Percentiles rank a stretch among this genome's conserved stretches.
Evolutionary conservation across 1,284 basidiomycete species (phyloP).

Genomic region (Phellopilus nigrolimitatus): DNA sequence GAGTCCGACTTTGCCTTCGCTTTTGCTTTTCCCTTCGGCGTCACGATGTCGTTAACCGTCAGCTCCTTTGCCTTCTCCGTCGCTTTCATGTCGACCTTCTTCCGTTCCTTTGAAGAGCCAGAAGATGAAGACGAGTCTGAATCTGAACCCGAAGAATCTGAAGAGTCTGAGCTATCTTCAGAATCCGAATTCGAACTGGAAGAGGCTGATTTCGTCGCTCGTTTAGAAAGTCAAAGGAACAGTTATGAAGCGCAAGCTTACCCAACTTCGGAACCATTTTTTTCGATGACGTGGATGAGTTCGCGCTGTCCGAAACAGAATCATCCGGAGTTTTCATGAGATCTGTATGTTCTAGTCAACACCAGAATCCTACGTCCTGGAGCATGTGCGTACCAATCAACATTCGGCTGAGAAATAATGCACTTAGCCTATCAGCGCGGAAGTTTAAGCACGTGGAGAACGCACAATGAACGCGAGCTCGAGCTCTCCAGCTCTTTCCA

Average conservation of each 20-base stretch:
- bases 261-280: background rate
- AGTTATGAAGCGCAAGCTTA: background rate
- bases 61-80: background rate
- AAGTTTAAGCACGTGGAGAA: background rate
- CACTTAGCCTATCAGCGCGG: background rate
- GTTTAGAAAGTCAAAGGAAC: background rate
- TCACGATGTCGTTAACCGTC: too few relatives aligned
- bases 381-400: background rate
- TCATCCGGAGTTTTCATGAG: background rate
- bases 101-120: background rate
- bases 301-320: background rate
- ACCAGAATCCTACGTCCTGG: background rate
- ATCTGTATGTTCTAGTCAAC: background rate
- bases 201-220: conserved; percentile 27
- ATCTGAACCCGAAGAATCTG: conserved; percentile 26
- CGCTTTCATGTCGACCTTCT: background rate
- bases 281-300: background rate
- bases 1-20: conserved; percentile 17
- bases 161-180: conserved; percentile 22
- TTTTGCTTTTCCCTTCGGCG: background rate
- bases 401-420: background rate
- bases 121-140: conserved; percentile 10
- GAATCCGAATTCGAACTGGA: conserved; percentile 32
- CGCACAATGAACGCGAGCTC: conserved; percentile 5
- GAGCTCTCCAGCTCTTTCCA: conserved; percentile 22